A percentile compares a stretch with the other conserved stretches of the same genome.
Conservation (phyloP, 176 grass and related monocot species). For the Cenchrus americanus region DNA sequence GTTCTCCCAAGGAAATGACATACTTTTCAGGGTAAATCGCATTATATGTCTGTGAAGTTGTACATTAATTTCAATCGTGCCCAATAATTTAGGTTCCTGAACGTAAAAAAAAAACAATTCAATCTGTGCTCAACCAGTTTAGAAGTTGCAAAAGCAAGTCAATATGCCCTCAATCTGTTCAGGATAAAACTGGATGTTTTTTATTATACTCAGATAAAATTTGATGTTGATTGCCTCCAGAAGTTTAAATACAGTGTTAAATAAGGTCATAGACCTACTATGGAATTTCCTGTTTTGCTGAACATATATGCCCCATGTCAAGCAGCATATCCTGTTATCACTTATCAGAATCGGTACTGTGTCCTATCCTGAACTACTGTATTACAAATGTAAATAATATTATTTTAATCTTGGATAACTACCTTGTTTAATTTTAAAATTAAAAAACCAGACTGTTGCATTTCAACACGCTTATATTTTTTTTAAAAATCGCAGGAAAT, state of each 20-base stretch:
- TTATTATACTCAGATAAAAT: not conserved
- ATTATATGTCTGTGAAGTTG: not conserved
- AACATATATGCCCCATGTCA: not conserved
- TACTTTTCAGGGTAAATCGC: not conserved
- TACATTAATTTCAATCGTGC: not conserved
- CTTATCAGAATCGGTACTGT: not conserved
- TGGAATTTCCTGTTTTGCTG: not conserved
- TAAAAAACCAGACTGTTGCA: not conserved
- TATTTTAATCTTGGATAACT: not conserved
- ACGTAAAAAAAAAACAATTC: not conserved
- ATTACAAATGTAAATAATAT: not conserved
- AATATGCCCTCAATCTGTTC: not conserved
- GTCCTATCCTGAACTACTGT: not conserved
- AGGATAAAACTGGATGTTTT: too few species aligned
- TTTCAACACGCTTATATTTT: not conserved
- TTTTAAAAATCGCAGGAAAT: slow-evolving; percentile 64
- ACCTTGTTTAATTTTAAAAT: not conserved
- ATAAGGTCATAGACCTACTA: not conserved
- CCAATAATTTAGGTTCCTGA: not conserved
- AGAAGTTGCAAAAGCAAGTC: not conserved
- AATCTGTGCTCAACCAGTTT: not conserved
- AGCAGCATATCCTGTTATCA: not conserved
- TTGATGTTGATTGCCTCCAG: not conserved
- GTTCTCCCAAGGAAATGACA: not conserved
- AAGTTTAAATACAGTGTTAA: not conserved